phyloP scores from a whole-genome alignment of 1,284 basidiomycete genomes.

The Thecaphora thlaspeos region DNA sequence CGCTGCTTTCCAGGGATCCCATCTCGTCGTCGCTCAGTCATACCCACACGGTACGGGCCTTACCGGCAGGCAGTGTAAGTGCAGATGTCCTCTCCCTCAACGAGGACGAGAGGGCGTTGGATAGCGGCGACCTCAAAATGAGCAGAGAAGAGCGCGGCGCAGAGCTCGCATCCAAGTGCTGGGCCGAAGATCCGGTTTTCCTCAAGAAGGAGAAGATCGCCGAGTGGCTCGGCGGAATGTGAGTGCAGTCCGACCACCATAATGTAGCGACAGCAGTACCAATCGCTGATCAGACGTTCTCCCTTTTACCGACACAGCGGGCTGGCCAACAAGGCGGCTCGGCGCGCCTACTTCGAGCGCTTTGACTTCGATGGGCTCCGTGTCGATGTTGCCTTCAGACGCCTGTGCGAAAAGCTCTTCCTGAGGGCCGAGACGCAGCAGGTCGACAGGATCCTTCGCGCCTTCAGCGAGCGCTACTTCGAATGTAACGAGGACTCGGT shows the following conservation, averaged over 20 bases:
- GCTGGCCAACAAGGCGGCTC: conserved; percentile 71
- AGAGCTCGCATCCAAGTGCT: conserved; percentile 74
- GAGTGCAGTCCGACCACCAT: too few relatives aligned
- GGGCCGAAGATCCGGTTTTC: conserved; percentile 82
- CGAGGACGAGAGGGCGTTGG: too few relatives aligned
- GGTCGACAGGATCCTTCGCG: conserved; percentile 90
- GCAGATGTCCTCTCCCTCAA: too few relatives aligned
- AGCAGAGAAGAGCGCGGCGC: conserved; percentile 1
- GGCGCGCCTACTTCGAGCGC: conserved; percentile 78
- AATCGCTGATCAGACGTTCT: too few relatives aligned
- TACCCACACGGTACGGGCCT: too few relatives aligned
- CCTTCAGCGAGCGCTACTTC: conserved; percentile 84
- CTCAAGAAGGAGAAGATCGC: conserved; percentile 86
- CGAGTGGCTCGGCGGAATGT: conserved; percentile 89
- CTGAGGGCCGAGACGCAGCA: conserved; percentile 96
- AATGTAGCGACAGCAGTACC: too few relatives aligned
- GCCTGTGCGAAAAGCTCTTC: conserved; percentile 84
- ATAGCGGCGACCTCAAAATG: too few relatives aligned
- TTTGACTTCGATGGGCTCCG: conserved; percentile 83
- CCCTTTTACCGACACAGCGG: too few relatives aligned
- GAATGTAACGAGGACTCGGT: conserved; percentile 79
- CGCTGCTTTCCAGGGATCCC: too few relatives aligned
- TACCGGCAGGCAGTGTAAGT: too few relatives aligned
- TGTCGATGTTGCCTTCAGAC: conserved; percentile 84
- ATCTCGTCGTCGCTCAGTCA: too few relatives aligned